Evolutionary conservation across 208 protist genomes (phyloP).

Genomic region (Entamoeba histolytica): DNA sequence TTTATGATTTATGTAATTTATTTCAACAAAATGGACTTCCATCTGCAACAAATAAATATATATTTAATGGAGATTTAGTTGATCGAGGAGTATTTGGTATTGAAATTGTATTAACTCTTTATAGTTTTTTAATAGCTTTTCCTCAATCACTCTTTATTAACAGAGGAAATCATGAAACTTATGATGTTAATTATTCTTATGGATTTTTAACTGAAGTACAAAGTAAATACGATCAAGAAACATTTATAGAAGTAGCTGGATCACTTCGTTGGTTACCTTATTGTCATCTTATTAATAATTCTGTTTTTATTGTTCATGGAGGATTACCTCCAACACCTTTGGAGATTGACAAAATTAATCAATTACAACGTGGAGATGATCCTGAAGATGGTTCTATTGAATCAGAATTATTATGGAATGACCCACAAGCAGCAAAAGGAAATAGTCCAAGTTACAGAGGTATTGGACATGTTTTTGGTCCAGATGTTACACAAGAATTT

Average conservation of each 20-base stretch:
- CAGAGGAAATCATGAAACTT: conserved; percentile 28
- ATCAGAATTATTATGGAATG: neutral
- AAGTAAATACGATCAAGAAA: conserved; percentile 62
- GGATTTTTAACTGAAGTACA: conserved; percentile 97
- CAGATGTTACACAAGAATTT: neutral
- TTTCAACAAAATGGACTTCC: conserved; percentile 75
- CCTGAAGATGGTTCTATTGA: neutral
- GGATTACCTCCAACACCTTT: neutral
- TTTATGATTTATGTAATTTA: conserved; percentile 80
- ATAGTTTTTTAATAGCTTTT: conserved; percentile 75
- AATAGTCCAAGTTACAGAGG: neutral
- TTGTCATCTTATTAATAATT: neutral
- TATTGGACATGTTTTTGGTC: neutral
- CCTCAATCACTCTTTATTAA: conserved; percentile 47
- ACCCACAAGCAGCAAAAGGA: neutral
- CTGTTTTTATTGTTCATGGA: neutral
- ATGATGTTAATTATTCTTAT: conserved; percentile 57
- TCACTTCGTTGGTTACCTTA: neutral
- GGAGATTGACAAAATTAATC: neutral
- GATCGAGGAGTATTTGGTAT: conserved; percentile 87
- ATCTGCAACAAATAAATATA: conserved; percentile 65
- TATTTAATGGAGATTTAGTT: conserved; percentile 81
- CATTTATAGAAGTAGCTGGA: neutral
- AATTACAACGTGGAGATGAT: neutral
- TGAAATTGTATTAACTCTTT: conserved; percentile 80